These are phyloP conservation scores for Triticum urartu DNA, from an alignment of 176 grass and related monocot species.

Conservation along the genomic window DNA sequence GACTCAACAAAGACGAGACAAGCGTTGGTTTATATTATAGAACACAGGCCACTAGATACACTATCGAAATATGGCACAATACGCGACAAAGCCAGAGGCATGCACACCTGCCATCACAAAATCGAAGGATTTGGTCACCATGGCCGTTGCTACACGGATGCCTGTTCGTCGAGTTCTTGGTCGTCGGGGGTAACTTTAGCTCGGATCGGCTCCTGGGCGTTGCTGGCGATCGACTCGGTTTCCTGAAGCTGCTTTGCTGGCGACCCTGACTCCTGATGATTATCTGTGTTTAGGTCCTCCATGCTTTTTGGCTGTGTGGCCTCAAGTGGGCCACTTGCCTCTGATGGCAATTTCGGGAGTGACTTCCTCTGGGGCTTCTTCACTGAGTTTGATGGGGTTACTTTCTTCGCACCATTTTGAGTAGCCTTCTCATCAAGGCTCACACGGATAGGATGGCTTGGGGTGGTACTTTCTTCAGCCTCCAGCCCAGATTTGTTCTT, in stretches of 20 bases:
- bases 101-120: slow-evolving; percentile 26
- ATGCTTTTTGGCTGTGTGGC: slow-evolving; percentile 21
- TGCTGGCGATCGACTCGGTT: neutral
- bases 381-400: slow-evolving; percentile 6
- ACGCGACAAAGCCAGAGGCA: slow-evolving; percentile 11
- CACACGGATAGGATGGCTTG: slow-evolving; percentile 8
- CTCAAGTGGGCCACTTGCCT: slow-evolving; percentile 35
- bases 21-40: slow-evolving; percentile 33
- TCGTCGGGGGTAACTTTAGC: slow-evolving; percentile 5
- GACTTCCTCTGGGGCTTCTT: slow-evolving; percentile 59
- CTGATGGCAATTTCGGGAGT: slow-evolving; percentile 54
- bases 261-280: slow-evolving; percentile 24
- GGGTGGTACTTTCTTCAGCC: slow-evolving; percentile 32
- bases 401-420: slow-evolving; percentile 45
- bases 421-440: slow-evolving; percentile 46
- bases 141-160: slow-evolving; percentile 1
- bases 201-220: neutral
- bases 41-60: slow-evolving; percentile 35
- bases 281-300: neutral
- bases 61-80: slow-evolving; percentile 25
- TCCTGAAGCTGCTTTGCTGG: slow-evolving; percentile 11
- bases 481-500: slow-evolving; percentile 47
- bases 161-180: slow-evolving; percentile 20
- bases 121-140: slow-evolving; percentile 17
- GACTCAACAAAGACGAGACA: slow-evolving; percentile 10